These are phyloP conservation scores for Myxozyma monticola DNA, from an alignment of 805 yeast species.

Conservation along the genomic window DNA sequence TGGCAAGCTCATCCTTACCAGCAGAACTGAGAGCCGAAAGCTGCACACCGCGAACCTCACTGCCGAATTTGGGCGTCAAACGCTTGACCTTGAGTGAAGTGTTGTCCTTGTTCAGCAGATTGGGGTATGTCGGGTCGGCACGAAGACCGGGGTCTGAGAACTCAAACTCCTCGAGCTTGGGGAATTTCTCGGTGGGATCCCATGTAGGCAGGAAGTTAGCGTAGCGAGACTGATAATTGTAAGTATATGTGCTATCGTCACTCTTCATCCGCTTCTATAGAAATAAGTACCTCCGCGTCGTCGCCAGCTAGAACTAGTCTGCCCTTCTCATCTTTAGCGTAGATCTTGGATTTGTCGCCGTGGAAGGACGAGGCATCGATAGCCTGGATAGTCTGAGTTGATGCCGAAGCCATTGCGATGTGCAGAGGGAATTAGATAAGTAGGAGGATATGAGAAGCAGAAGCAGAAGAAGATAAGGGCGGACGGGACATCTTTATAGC, in stretches of 20 bases:
- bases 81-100: conserved; percentile 36
- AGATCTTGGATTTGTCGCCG: conserved; percentile 17
- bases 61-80: conserved; percentile 70
- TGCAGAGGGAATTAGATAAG: background rate
- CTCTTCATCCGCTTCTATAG: background rate
- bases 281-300: conserved; percentile 2
- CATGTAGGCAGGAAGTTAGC: conserved; percentile 58
- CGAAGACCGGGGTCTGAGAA: conserved; percentile 60
- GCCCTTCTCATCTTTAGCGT: conserved; percentile 11
- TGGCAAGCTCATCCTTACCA: conserved; percentile 65
- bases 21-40: conserved; percentile 50
- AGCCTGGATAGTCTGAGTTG: conserved; percentile 22
- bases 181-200: conserved; percentile 56
- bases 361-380: conserved; percentile 31
- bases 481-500: too few species aligned
- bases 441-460: background rate
- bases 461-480: background rate
- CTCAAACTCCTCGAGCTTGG: conserved; percentile 56
- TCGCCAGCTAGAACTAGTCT: conserved; percentile 22
- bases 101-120: conserved; percentile 46
- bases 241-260: background rate
- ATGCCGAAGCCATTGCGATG: background rate
- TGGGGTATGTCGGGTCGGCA: conserved; percentile 56
- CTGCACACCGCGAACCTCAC: conserved; percentile 62
- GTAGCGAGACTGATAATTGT: conserved; percentile 2